A percentile compares a stretch with the other conserved stretches of the same genome.
Evolutionary conservation across 805 yeast genomes (phyloP).

Genomic region (Saccharomyces eubayanus): DNA sequence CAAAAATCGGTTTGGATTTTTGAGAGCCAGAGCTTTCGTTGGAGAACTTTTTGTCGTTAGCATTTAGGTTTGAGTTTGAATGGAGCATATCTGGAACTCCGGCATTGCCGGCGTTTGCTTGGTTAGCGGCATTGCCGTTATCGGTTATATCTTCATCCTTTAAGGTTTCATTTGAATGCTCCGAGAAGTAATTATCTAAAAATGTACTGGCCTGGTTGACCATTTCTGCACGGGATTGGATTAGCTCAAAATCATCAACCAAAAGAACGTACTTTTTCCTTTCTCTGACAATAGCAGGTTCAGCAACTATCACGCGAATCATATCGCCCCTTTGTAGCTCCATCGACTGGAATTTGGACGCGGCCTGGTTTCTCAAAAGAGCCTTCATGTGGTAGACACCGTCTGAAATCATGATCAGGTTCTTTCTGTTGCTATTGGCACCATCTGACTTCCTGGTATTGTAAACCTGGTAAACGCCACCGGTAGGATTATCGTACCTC

Average conservation of each 20-base stretch:
- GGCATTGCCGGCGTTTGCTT: constrained; percentile 5
- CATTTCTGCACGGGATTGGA: constrained; percentile 33
- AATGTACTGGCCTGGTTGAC: constrained; percentile 34
- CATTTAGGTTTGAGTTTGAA: neutral
- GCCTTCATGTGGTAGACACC: constrained; percentile 45
- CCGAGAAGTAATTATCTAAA: constrained; percentile 50
- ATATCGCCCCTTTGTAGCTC: constrained; percentile 39
- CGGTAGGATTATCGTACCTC: constrained; percentile 25
- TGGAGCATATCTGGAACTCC: constrained; percentile 17
- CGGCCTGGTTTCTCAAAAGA: constrained; percentile 43
- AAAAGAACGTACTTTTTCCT: constrained; percentile 42
- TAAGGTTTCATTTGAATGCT: constrained; percentile 45
- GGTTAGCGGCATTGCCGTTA: constrained; percentile 7
- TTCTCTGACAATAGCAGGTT: constrained; percentile 29
- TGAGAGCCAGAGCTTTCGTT: constrained; percentile 16
- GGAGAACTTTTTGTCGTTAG: neutral
- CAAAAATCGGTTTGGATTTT: constrained; percentile 41
- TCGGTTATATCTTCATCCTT: constrained; percentile 23
- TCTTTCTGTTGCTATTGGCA: constrained; percentile 21
- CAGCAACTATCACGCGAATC: constrained; percentile 25
- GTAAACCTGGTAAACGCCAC: constrained; percentile 28
- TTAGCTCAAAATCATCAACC: constrained; percentile 40
- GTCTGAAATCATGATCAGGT: constrained; percentile 40
- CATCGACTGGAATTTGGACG: constrained; percentile 37
- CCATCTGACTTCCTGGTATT: constrained; percentile 29